Conservation (phyloP, 257 asterid species). For the Euphrasia confusa region DNA sequence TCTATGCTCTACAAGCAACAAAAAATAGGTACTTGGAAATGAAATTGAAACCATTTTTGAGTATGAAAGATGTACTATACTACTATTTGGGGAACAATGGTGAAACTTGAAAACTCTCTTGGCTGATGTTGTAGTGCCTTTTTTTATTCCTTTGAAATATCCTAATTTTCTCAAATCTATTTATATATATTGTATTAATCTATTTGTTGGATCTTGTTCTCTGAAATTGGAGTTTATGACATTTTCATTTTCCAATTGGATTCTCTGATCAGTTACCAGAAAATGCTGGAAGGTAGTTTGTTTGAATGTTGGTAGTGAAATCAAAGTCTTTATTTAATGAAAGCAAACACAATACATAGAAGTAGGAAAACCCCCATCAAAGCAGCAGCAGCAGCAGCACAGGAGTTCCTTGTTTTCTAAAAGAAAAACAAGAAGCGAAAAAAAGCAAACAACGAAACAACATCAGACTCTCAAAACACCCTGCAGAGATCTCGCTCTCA, state of each 20-base stretch:
- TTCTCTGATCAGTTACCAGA: too few species aligned
- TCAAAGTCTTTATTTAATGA: background rate
- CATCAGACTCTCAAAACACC: background rate
- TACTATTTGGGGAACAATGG: background rate
- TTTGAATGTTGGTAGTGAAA: too few species aligned
- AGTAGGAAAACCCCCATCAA: background rate
- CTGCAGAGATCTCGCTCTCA: conserved; percentile 1
- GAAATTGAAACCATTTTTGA: too few species aligned
- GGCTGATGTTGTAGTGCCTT: background rate
- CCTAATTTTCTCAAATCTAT: background rate
- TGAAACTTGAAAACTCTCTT: background rate
- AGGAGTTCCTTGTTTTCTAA: background rate
- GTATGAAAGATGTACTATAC: too few species aligned
- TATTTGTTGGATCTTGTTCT: background rate
- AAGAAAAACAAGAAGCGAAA: background rate
- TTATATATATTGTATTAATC: too few species aligned
- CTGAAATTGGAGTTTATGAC: too few species aligned
- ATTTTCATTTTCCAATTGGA: too few species aligned
- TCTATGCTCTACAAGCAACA: conserved; percentile 54
- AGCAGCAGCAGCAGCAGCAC: too few species aligned
- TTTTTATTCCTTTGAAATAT: too few species aligned
- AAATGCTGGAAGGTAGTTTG: too few species aligned
- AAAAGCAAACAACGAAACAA: background rate
- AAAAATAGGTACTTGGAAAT: conserved; percentile 20
- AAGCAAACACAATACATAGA: background rate